Evolutionary conservation across 2,329 filamentous ascomycete genomes (phyloP).

Genomic region (Colletotrichum theobromicola): DNA sequence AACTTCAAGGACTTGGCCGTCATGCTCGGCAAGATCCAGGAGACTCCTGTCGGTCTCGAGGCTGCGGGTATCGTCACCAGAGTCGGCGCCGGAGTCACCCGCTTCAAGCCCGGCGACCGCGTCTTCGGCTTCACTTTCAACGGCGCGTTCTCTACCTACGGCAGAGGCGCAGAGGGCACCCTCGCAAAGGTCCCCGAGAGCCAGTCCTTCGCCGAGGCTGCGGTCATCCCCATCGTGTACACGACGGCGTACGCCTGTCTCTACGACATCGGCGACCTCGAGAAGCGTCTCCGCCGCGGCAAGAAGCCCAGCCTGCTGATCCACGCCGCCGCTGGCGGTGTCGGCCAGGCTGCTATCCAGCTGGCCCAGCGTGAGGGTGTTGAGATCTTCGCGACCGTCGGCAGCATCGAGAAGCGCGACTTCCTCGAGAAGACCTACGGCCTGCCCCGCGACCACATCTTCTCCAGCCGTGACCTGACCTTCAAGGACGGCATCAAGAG

Average conservation of each 20-base stretch:
- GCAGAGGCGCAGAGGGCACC: conserved; percentile 22
- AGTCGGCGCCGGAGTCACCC: conserved; percentile 31
- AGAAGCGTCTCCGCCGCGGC: conserved; percentile 25
- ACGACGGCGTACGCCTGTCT: conserved; percentile 33
- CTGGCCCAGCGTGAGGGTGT: conserved; percentile 42
- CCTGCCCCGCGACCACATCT: conserved; percentile 30
- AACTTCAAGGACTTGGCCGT: conserved; percentile 31
- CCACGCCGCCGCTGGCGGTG: conserved; percentile 41
- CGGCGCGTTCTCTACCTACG: conserved; percentile 24
- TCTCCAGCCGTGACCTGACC: conserved; percentile 28
- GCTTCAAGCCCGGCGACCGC: conserved; percentile 34
- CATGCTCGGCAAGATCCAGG: conserved; percentile 29
- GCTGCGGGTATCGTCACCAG: conserved; percentile 37
- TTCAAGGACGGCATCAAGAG: conserved; percentile 35
- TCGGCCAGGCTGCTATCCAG: conserved; percentile 44
- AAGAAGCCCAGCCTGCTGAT: conserved; percentile 40
- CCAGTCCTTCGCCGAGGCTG: conserved; percentile 42
- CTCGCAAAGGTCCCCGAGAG: conserved; percentile 39
- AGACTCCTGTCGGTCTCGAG: conserved; percentile 32
- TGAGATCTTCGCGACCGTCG: conserved; percentile 46
- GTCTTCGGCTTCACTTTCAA: conserved; percentile 24
- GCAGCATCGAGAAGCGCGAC: conserved; percentile 31
- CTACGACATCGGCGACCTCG: conserved; percentile 31
- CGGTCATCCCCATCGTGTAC: conserved; percentile 32
- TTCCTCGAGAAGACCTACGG: conserved; percentile 31